Evolutionary conservation across 2,329 filamentous ascomycete species (phyloP), one percentile per base, ranked within the genome.

Genomic region (Aspergillus floridensis): DNA sequence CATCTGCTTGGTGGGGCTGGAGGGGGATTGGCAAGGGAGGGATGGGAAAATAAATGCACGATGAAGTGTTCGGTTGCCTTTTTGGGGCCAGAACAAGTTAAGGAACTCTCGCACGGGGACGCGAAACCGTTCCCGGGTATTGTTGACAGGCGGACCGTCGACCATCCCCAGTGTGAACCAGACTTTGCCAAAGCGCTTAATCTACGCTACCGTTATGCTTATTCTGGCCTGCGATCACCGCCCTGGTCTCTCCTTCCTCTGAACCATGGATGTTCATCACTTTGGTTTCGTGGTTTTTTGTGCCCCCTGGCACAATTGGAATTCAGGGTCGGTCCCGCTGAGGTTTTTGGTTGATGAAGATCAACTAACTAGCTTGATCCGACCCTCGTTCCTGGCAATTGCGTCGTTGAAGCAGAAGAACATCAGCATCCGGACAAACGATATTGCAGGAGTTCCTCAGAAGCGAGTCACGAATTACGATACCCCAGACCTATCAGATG

Each of bases 151-250:
- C 61, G 59, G 60, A 57, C 63, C 56, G 58, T 54, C 56, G 51
- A 58, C 35, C 49, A 63, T 67, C 38, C 63, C 65, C 64, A 65
- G 63, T 49, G 38, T 58, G 66, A 65, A 68, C 66, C 66, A 65
- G 53, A 68, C 59, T 64, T 66, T 66, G 44, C 47, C 44, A 46
- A 35, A 44, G 57, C 65, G 64, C 63, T 64, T 66, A 63, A 59
- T 58, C 60, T 62, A 62, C 65, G 64, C 63, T 67, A 64, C 61
- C 52, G 60, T 67, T 68, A 68, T 66, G 64, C 64, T 68, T 68
- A 67, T 68, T 64, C 62, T 48, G 49, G 52, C 29, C 60, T 65
- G 58, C 53, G 55, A 26, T 19, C 24, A 19, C 22, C 47, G 35
- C 51, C 32, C 32, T 44, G 14, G 44, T 38, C 16, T 26, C 22